These are phyloP conservation scores for Sarocladium brachiariae DNA, from an alignment of 2,329 filamentous ascomycete genomes.

Conservation along the genomic window DNA sequence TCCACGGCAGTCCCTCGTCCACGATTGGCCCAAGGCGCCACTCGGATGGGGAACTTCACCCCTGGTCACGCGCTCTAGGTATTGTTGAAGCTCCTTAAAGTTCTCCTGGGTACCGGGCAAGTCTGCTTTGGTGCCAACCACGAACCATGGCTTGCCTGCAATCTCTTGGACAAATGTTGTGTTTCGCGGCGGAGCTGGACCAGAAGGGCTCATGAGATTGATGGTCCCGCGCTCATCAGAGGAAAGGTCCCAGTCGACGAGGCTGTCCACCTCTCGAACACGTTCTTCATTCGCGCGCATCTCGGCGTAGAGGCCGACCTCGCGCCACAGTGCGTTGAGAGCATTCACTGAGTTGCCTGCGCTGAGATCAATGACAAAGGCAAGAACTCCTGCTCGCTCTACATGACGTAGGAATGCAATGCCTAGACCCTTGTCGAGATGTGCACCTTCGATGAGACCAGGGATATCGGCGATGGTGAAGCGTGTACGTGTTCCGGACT, in stretches of 20 bases:
- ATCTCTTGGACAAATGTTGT: constrained; percentile 53
- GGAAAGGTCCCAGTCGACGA: constrained; percentile 52
- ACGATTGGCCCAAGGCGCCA: constrained; percentile 42
- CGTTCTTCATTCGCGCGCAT: constrained; percentile 68
- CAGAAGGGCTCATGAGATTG: constrained; percentile 13
- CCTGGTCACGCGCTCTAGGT: constrained; percentile 59
- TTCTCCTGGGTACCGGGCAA: constrained; percentile 71
- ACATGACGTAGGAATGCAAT: constrained; percentile 91
- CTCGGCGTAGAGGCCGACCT: constrained; percentile 81
- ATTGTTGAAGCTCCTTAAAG: constrained; percentile 61
- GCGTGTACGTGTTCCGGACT: constrained; percentile 49
- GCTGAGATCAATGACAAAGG: constrained; percentile 84
- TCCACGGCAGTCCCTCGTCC: constrained; percentile 57
- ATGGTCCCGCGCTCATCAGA: constrained; percentile 27
- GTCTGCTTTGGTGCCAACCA: constrained; percentile 90
- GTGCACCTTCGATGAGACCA: constrained; percentile 84
- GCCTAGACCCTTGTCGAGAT: constrained; percentile 84
- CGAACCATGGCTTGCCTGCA: constrained; percentile 93
- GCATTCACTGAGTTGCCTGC: constrained; percentile 73
- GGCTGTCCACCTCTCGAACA: constrained; percentile 51
- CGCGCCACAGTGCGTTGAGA: constrained; percentile 78
- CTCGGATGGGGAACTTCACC: constrained; percentile 67
- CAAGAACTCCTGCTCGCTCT: constrained; percentile 85
- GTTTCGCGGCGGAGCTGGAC: background rate
- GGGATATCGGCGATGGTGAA: constrained; percentile 97